phyloP scores from a whole-genome alignment of 805 yeast genomes.

The Cyberlindnera mississippiensis region DNA sequence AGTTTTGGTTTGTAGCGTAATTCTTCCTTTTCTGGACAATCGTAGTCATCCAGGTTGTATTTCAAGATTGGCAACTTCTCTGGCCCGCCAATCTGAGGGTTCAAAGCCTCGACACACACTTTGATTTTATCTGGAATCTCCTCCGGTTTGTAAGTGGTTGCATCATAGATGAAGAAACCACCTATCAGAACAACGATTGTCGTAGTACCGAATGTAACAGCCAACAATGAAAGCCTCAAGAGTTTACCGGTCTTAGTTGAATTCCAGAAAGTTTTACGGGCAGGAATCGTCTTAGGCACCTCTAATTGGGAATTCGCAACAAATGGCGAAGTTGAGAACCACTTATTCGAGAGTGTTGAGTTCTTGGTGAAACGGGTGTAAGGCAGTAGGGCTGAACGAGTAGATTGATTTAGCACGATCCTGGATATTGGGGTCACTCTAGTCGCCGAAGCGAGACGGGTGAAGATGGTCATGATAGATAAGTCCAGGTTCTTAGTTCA shows the following conservation, averaged over 20 bases:
- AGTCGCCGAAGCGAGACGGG: too few species aligned
- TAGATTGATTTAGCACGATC: neutral
- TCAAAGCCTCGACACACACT: slow-evolving; percentile 49
- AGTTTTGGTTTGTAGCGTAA: slow-evolving; percentile 48
- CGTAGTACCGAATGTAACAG: slow-evolving; percentile 41
- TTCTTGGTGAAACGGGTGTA: slow-evolving; percentile 9
- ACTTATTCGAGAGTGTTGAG: neutral
- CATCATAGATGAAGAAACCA: slow-evolving; percentile 59
- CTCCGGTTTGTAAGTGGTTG: slow-evolving; percentile 53
- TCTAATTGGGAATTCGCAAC: slow-evolving; percentile 5
- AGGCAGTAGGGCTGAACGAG: slow-evolving; percentile 2
- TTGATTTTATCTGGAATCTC: slow-evolving; percentile 39
- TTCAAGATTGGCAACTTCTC: slow-evolving; percentile 62
- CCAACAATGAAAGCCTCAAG: slow-evolving; percentile 32
- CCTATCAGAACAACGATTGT: slow-evolving; percentile 38
- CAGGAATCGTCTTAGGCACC: slow-evolving; percentile 24
- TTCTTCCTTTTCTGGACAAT: slow-evolving; percentile 43
- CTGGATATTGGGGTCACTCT: too few species aligned
- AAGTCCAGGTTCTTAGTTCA: too few species aligned
- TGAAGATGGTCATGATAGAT: too few species aligned
- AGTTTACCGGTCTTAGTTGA: slow-evolving; percentile 31
- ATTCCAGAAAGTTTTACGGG: slow-evolving; percentile 23
- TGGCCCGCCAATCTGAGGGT: slow-evolving; percentile 63
- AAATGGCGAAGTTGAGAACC: slow-evolving; percentile 8
- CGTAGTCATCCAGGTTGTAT: slow-evolving; percentile 54